Evolutionary conservation across 2,329 filamentous ascomycete species (phyloP).

Genomic region (Xylariaceae sp.): DNA sequence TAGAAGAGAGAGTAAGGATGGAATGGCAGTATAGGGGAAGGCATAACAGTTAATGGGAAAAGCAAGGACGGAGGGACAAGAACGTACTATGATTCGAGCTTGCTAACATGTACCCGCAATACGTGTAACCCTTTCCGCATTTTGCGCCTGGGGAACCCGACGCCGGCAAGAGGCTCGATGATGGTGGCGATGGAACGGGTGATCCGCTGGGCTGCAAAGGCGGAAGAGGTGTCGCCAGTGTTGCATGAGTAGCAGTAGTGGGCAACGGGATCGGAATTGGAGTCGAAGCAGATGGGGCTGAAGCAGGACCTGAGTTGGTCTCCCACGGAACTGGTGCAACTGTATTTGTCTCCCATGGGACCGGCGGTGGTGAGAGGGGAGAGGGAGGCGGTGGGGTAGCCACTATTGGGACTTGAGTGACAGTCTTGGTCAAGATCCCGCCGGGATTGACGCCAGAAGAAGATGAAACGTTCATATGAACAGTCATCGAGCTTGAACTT

Average conservation of each 20-base stretch:
- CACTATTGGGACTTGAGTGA: not conserved
- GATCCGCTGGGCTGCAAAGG: not conserved
- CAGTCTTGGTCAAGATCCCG: conserved; percentile 10
- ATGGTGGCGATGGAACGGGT: conserved; percentile 1
- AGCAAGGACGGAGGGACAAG: not conserved
- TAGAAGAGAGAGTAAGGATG: not conserved
- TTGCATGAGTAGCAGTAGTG: not conserved
- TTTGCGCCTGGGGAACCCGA: conserved; percentile 16
- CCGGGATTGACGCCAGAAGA: conserved; percentile 15
- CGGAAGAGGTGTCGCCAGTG: not conserved
- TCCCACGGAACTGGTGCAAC: not conserved
- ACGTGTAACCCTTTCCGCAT: conserved; percentile 32
- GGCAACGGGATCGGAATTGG: not conserved
- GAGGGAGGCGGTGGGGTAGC: conserved; percentile 5
- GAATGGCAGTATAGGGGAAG: not conserved
- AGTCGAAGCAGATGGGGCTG: not conserved
- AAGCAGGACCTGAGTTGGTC: not conserved
- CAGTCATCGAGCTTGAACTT: not conserved
- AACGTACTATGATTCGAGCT: conserved; percentile 27
- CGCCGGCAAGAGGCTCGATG: not conserved
- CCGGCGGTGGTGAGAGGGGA: conserved; percentile 7
- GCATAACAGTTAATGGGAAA: too few relatives aligned
- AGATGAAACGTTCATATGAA: conserved; percentile 18
- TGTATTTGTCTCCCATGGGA: conserved; percentile 12
- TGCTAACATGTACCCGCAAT: conserved; percentile 31